phyloP scores from a whole-genome alignment of 1,139 yeast genomes.

The Taiozyma sp. region DNA sequence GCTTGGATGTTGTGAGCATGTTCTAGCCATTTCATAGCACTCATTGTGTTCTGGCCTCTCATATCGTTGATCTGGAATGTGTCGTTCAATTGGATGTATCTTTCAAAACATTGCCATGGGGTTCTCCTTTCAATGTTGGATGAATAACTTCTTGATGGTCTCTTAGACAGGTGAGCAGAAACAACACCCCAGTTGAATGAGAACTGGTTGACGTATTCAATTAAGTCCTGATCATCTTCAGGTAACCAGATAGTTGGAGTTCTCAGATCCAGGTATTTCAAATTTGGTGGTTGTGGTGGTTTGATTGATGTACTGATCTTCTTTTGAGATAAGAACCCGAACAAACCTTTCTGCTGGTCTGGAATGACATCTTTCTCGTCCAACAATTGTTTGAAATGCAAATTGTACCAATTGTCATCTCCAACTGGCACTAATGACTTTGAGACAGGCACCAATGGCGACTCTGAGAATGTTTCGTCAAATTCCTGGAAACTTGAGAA shows the following conservation, averaged over 20 bases:
- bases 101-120: slow-evolving; percentile 97
- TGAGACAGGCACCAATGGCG: slow-evolving; percentile 48
- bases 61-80: slow-evolving; percentile 79
- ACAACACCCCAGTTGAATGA: slow-evolving; percentile 92
- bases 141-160: slow-evolving; percentile 61
- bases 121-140: slow-evolving; percentile 92
- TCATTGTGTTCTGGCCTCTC: slow-evolving; percentile 79
- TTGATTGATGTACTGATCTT: slow-evolving; percentile 51
- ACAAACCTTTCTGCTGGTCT: slow-evolving; percentile 49
- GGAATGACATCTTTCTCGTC: slow-evolving; percentile 33
- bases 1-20: slow-evolving; percentile 87
- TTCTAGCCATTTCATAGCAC: slow-evolving; percentile 89
- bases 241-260: slow-evolving; percentile 97
- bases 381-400: slow-evolving; percentile 46
- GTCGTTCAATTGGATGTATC: slow-evolving; percentile 90
- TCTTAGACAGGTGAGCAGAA: slow-evolving; percentile 68
- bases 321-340: slow-evolving; percentile 54
- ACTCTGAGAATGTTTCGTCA: slow-evolving; percentile 23
- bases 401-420: slow-evolving; percentile 58
- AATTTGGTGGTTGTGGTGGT: slow-evolving; percentile 87
- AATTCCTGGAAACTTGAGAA: slow-evolving; percentile 37
- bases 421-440: slow-evolving; percentile 57
- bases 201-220: slow-evolving; percentile 79
- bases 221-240: slow-evolving; percentile 78
- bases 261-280: slow-evolving; percentile 70